Conservation (phyloP, 192 early-diverging fungal genomes). For the Backusella westeae region DNA sequence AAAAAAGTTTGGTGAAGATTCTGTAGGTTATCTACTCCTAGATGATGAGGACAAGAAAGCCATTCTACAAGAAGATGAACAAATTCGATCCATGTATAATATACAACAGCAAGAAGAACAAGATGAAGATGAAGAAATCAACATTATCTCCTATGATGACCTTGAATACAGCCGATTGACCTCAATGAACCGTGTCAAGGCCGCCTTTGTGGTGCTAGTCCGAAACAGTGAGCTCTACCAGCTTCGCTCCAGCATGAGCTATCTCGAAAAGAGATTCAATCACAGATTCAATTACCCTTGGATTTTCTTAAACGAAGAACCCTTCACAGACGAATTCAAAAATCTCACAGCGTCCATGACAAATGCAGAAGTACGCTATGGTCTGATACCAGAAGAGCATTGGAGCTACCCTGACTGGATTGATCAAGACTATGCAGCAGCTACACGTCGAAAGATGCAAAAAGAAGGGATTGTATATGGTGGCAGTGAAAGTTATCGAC, state of each 20-base stretch:
- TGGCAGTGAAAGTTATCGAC: slow-evolving; percentile 65
- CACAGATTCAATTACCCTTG: slow-evolving; percentile 70
- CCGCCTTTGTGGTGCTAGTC: slow-evolving; percentile 69
- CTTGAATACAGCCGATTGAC: not conserved
- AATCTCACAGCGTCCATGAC: slow-evolving; percentile 45
- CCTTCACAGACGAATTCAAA: slow-evolving; percentile 64
- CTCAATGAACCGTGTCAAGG: slow-evolving; percentile 45
- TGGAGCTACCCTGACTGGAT: slow-evolving; percentile 86
- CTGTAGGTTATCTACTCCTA: not conserved
- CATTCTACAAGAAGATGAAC: not conserved
- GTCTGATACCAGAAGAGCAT: slow-evolving; percentile 60
- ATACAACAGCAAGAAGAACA: not conserved
- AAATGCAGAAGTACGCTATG: slow-evolving; percentile 52
- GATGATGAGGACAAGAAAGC: not conserved
- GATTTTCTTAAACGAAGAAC: slow-evolving; percentile 76
- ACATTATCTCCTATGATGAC: not conserved
- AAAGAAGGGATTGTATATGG: slow-evolving; percentile 58
- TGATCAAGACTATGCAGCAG: slow-evolving; percentile 53
- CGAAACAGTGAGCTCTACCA: slow-evolving; percentile 69
- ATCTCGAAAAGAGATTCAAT: slow-evolving; percentile 67
- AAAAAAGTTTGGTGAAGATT: not conserved
- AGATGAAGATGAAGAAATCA: not conserved
- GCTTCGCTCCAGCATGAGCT: slow-evolving; percentile 58
- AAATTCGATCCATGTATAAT: not conserved
- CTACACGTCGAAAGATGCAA: slow-evolving; percentile 54